Percentiles rank a stretch among this genome's conserved stretches.
Conservation (phyloP, 371 early-diverging fungal genomes). For the Dinochytrium kinnereticum region DNA sequence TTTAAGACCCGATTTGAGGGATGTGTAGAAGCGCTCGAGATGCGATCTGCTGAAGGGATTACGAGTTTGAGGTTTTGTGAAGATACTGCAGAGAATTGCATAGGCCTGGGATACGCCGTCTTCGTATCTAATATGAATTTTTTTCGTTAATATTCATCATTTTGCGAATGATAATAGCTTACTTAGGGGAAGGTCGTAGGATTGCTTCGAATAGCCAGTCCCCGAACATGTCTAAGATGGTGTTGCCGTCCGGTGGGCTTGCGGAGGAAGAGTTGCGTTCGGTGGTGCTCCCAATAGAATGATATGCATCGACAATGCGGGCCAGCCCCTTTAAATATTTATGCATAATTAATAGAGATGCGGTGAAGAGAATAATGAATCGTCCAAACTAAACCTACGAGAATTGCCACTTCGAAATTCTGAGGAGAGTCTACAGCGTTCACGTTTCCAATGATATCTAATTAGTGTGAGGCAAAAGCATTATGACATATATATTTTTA, state of each 20-base stretch:
- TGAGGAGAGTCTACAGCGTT: slow-evolving; percentile 56
- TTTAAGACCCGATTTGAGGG: slow-evolving; percentile 46
- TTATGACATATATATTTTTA: slow-evolving; percentile 6
- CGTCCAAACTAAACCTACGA: slow-evolving; percentile 1
- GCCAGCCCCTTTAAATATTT: slow-evolving; percentile 58
- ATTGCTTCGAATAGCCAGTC: slow-evolving; percentile 75
- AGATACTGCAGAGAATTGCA: slow-evolving; percentile 74
- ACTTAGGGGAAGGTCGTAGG: slow-evolving; percentile 40
- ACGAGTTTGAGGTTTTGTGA: slow-evolving; percentile 67
- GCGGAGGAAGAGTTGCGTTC: background rate
- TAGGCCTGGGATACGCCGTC: slow-evolving; percentile 73
- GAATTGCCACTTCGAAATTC: slow-evolving; percentile 72
- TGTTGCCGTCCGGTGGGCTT: slow-evolving; percentile 72
- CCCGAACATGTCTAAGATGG: slow-evolving; percentile 79
- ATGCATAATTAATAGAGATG: background rate
- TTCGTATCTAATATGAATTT: slow-evolving; percentile 42
- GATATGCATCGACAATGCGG: slow-evolving; percentile 64
- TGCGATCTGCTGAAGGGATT: slow-evolving; percentile 66
- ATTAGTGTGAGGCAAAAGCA: background rate
- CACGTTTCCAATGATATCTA: slow-evolving; percentile 69
- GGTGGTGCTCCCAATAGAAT: slow-evolving; percentile 45
- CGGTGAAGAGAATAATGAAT: background rate
- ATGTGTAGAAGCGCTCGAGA: slow-evolving; percentile 75
- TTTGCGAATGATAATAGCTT: slow-evolving; percentile 6
- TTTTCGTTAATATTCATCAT: background rate